A percentile compares a stretch with the other conserved stretches of the same genome.
These are phyloP conservation scores for Tricholoma bakamatsutake DNA, from an alignment of 768 basidiomycete genomes.

Conservation along the genomic window DNA sequence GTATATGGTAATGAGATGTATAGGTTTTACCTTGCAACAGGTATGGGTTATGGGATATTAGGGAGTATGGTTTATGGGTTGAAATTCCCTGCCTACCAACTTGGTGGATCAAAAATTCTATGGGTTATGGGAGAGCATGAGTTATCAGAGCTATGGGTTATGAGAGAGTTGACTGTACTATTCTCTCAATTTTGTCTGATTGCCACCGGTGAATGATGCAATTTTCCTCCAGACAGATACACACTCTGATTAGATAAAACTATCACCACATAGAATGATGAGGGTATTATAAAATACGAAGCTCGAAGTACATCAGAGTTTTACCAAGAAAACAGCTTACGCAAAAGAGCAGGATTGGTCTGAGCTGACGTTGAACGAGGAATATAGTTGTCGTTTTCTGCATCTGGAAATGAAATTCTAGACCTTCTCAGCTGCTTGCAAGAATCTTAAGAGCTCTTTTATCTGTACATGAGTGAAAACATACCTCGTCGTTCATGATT, in stretches of 20 bases:
- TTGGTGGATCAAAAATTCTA: no score
- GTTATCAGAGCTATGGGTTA: no score
- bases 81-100: no score
- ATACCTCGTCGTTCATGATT: conserved; percentile 69
- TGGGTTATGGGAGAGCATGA: no score
- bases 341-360: conserved; percentile 38
- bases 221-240: background rate
- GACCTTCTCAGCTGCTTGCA: conserved; percentile 56
- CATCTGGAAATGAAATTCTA: conserved; percentile 49
- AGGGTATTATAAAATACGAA: background rate
- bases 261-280: background rate
- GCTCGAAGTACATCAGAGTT: background rate
- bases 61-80: no score
- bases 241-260: background rate
- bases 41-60: no score
- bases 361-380: conserved; percentile 18
- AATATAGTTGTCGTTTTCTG: conserved; percentile 35
- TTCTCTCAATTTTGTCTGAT: no score
- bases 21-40: no score
- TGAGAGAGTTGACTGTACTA: no score
- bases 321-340: conserved; percentile 46
- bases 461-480: conserved; percentile 9
- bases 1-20: no score
- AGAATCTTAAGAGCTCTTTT: background rate
- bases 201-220: background rate